Base-by-base conservation (phyloP, 1,284 basidiomycete species). In the Sphagnurus paluster region DNA sequence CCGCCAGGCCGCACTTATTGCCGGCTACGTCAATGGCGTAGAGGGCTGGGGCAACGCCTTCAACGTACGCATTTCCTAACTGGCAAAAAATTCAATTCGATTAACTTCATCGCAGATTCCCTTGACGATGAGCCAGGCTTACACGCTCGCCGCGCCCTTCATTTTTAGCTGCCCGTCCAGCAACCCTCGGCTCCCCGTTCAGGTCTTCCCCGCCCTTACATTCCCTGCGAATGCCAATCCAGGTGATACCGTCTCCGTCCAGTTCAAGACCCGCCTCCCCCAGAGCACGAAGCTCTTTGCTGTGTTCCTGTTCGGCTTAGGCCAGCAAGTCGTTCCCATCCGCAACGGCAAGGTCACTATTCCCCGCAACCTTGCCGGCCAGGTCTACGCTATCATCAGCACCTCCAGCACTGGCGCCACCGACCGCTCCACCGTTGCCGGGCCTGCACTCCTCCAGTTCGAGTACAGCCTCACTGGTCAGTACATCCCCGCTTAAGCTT, bases 161-260 rank as follows among this genome's bases (percentile, higher is more conserved):
- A 72, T 79, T 54, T 57, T 50, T 4, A 64, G 63, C 2, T 86
- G 83, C 68, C 84, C 84, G 1, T 49, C 59, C 11, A 61, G 67
- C 46, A 79, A 79, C 64, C 66, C 75, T 5, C 44, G 63, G 0
- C 69, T 77, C 7, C 61, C 74, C 29, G 66, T 79, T 49, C 65
- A 60, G 19, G 65, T 71, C 14, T 76, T 75, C 66, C 74, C 76
- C 1, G 45, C 67, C 2, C 66, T 77, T 34, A 54, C 54, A 6
- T 43, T 66, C 39, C 41, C 40, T 11, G 32, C 39, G 14, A 48
- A 52, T n/a, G 45, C 54, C 1, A 41, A 36, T 7, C 55, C 58
- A 4, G 59, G 56, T 5, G 35, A 47, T 14, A 49, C 40, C 3
- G 47, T 48, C 33, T 10, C 41, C 2, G 39, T 59, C 26, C 32